Conservation (phyloP, 2,329 filamentous ascomycete species). For the Akanthomyces dipterigenus region DNA sequence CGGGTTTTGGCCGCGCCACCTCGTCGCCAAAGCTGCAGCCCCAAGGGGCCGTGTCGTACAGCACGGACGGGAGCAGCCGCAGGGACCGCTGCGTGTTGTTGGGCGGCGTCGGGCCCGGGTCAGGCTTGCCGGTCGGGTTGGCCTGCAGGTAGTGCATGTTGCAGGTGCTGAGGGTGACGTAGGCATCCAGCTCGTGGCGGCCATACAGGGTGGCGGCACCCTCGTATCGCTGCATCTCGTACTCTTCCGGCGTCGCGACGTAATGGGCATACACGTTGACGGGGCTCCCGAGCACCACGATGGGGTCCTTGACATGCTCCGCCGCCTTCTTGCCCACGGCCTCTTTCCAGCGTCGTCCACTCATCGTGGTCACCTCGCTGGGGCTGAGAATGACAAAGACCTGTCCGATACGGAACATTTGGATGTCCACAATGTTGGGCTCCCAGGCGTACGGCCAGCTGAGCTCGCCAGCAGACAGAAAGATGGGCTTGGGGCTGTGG, state of each 20-base stretch:
- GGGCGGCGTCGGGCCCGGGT: conserved; percentile 59
- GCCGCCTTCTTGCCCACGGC: conserved; percentile 51
- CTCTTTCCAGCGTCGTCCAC: conserved; percentile 76
- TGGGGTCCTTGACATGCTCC: conserved; percentile 45
- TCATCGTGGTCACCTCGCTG: conserved; percentile 89
- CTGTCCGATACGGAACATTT: conserved; percentile 76
- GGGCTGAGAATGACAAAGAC: conserved; percentile 77
- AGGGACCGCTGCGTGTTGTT: conserved; percentile 69
- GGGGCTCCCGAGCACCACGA: conserved; percentile 79
- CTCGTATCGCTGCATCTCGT: conserved; percentile 81
- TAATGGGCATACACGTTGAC: conserved; percentile 88
- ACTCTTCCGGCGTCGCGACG: conserved; percentile 72
- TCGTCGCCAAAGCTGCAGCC: conserved; percentile 67
- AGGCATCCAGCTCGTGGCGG: conserved; percentile 72
- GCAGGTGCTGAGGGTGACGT: conserved; percentile 79
- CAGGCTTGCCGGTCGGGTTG: conserved; percentile 30
- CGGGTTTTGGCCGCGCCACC: conserved; percentile 42
- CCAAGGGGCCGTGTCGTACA: conserved; percentile 61
- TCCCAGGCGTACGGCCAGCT: conserved; percentile 75
- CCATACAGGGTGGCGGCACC: conserved; percentile 91
- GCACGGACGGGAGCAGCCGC: conserved; percentile 71
- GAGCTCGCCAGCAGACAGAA: conserved; percentile 84
- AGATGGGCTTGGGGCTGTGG: conserved; percentile 74
- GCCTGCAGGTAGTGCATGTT: conserved; percentile 34
- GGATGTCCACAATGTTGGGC: conserved; percentile 85